Evolutionary conservation across 139 green algal species (phyloP).

Genomic region (Astrephomene gubernaculifera): DNA sequence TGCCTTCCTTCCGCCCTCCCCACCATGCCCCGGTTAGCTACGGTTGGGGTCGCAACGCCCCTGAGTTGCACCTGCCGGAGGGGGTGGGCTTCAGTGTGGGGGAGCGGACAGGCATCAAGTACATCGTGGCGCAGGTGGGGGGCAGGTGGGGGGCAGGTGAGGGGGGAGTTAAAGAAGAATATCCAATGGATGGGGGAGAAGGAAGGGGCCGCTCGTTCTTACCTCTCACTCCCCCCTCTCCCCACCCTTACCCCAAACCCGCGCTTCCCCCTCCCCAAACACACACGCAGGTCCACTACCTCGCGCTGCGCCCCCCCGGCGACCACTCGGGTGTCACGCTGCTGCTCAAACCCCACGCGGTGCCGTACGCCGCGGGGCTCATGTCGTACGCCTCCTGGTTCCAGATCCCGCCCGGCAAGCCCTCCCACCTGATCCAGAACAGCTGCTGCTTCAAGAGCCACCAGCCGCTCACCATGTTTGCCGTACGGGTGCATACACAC

Average conservation of each 20-base stretch:
- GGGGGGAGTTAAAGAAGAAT: not conserved
- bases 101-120: slow-evolving; percentile 55
- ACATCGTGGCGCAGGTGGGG: slow-evolving; percentile 80
- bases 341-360: slow-evolving; percentile 54
- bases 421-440: slow-evolving; percentile 70
- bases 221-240: not conserved
- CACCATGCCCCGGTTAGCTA: slow-evolving; percentile 74
- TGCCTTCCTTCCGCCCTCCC: too few relatives aligned
- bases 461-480: slow-evolving; percentile 82
- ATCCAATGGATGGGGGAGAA: not conserved
- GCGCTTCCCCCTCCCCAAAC: not conserved
- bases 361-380: slow-evolving; percentile 76
- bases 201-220: not conserved
- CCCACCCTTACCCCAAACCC: not conserved
- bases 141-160: not conserved
- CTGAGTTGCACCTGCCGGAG: slow-evolving; percentile 70
- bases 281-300: slow-evolving; percentile 80
- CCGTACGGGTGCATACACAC: slow-evolving; percentile 90
- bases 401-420: slow-evolving; percentile 67
- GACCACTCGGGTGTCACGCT: slow-evolving; percentile 81
- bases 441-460: slow-evolving; percentile 84
- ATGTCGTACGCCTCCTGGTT: slow-evolving; percentile 79
- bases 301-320: slow-evolving; percentile 54
- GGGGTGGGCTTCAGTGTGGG: slow-evolving; percentile 82
- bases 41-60: slow-evolving; percentile 88